phyloP scores from a whole-genome alignment of 108 stramenopile species.

The Parmales sp. region DNA sequence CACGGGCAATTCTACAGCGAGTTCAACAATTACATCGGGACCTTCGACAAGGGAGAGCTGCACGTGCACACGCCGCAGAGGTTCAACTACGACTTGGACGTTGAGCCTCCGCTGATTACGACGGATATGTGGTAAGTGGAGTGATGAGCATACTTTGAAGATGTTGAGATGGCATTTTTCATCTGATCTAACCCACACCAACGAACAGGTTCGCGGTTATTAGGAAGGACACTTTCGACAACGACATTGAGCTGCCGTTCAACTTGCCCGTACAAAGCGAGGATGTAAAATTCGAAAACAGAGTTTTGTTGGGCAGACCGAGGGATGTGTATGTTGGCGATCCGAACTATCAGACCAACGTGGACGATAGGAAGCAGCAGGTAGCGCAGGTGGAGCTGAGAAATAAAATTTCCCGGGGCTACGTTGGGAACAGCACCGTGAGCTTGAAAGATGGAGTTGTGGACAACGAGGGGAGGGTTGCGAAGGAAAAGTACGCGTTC shows the following conservation, averaged over 20 bases:
- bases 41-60: constrained; percentile 34
- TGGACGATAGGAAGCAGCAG: neutral
- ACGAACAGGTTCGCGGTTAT: constrained; percentile 47
- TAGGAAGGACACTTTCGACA: constrained; percentile 32
- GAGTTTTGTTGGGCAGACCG: constrained; percentile 35
- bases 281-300: constrained; percentile 19
- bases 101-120: no score
- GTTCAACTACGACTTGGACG: constrained; percentile 14
- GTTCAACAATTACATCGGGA: constrained; percentile 40
- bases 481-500: no score
- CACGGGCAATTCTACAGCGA: constrained; percentile 61
- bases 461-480: no score
- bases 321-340: constrained; percentile 40
- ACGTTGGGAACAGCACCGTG: neutral
- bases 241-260: constrained; percentile 49
- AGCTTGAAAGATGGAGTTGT: no score
- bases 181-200: constrained; percentile 12
- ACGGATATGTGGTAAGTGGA: no score
- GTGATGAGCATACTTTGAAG: no score
- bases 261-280: constrained; percentile 44
- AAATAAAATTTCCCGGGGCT: no score
- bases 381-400: neutral
- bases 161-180: no score
- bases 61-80: constrained; percentile 43
- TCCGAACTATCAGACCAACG: neutral